These are phyloP conservation scores for Stylonectria norvegica DNA, from an alignment of 2,329 filamentous ascomycete genomes.

Conservation along the genomic window DNA sequence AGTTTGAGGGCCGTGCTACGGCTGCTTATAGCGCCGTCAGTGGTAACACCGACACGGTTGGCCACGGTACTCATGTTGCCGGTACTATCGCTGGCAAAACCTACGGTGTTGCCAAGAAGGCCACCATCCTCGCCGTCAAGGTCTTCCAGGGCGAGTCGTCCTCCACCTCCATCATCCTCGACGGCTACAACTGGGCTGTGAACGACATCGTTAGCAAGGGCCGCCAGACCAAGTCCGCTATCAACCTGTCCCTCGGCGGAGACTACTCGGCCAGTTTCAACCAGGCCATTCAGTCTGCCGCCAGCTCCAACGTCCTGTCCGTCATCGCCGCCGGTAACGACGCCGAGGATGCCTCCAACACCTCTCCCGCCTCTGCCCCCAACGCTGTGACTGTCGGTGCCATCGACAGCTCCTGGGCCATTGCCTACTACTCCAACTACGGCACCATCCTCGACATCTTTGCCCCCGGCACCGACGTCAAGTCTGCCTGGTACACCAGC, in stretches of 20 bases:
- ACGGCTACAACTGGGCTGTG: slow-evolving; percentile 41
- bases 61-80: slow-evolving; percentile 43
- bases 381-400: slow-evolving; percentile 34
- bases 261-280: slow-evolving; percentile 45
- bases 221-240: slow-evolving; percentile 41
- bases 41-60: slow-evolving; percentile 29
- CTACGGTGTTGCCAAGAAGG: slow-evolving; percentile 43
- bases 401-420: slow-evolving; percentile 36
- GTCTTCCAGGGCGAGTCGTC: slow-evolving; percentile 35
- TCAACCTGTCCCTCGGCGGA: slow-evolving; percentile 57
- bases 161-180: slow-evolving; percentile 30
- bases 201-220: slow-evolving; percentile 41
- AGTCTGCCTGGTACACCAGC: slow-evolving; percentile 47
- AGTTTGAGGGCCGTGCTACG: slow-evolving; percentile 52
- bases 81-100: slow-evolving; percentile 35
- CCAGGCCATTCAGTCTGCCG: slow-evolving; percentile 44
- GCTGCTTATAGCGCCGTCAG: slow-evolving; percentile 25
- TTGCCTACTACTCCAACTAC: slow-evolving; percentile 50
- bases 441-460: slow-evolving; percentile 49
- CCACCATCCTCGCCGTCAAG: slow-evolving; percentile 44
- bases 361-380: slow-evolving; percentile 32
- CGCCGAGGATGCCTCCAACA: slow-evolving; percentile 24
- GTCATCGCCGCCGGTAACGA: slow-evolving; percentile 56
- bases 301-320: slow-evolving; percentile 45
- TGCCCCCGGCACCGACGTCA: slow-evolving; percentile 45